Evolutionary conservation across 2,329 filamentous ascomycete species (phyloP), one percentile per base, ranked within the genome.

Genomic region (Pseudocercospora pini-densiflorae): DNA sequence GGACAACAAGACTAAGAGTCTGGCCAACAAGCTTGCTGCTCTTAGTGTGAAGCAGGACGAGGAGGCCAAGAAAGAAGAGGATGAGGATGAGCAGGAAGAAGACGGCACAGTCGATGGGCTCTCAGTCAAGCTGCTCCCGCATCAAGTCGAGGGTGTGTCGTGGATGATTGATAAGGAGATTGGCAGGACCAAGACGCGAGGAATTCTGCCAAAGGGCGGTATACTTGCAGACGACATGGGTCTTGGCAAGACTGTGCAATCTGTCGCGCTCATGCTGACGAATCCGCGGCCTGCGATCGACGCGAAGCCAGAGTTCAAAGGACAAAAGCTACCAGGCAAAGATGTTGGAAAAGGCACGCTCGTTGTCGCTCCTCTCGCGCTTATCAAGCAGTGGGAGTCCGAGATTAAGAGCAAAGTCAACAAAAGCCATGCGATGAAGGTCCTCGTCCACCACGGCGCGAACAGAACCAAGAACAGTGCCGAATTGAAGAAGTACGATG

Each of bases 141-240:
- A 99, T 80, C 95, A 99, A 79, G 89, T 97, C 14, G 92, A 97
- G 63, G 95, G 95, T 73, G 90, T 98, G 0, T 88, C 90, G 64
- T 99, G 95, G 94, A 97, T 99, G 93, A 90, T 87, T 63, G 92
- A 94, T 66, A 93, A 96, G 74, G 95, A 99, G 80, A 89, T 93
- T 10, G 94, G 94, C 2, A 89, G 89, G 67, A 97, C 95, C 81
- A 91, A 90, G 72, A 92, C 92, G 64, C 92, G 92, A 66, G 87
- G 86, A 3, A 84, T 88, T 0, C 86, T 96, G 9, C 93, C 94
- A 31, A 95, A 96, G 73, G 95, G 95, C 40, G 95, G 95, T 19
- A 97, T 99, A 69, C 86, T 99, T 40, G 95, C 95, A 19, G 95
- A 99, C 75, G 95, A 99, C 72, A 96, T 98, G 94, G 94, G 94